Percentiles rank a stretch among this genome's conserved stretches.
Conservation (phyloP, 2,329 filamentous ascomycete genomes). For the Meredithiella fracta region DNA sequence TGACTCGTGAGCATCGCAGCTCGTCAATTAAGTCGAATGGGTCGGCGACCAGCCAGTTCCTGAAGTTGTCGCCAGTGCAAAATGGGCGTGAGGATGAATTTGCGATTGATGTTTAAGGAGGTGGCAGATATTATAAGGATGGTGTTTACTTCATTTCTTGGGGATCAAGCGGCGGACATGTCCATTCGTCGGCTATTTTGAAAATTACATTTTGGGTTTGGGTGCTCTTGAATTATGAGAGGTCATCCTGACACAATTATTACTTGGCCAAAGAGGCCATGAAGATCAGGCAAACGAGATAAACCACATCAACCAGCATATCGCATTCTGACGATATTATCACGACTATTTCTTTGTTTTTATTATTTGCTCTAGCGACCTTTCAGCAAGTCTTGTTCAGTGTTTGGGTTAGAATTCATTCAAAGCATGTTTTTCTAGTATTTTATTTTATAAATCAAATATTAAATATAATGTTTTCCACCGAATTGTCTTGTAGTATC, state of each 20-base stretch:
- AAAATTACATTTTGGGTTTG: neutral
- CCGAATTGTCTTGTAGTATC: no score
- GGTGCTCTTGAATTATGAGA: neutral
- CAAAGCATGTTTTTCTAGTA: neutral
- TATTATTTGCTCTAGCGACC: neutral
- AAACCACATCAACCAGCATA: neutral
- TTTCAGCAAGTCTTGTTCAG: neutral
- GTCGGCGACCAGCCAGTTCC: conserved; percentile 15
- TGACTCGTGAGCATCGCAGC: conserved; percentile 29
- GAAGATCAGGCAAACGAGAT: neutral
- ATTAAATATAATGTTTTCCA: no score
- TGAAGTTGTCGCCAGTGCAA: conserved; percentile 49
- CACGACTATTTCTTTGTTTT: neutral
- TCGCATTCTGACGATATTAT: neutral
- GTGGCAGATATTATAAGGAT: no score
- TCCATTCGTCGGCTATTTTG: conserved; percentile 6
- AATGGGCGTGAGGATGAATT: conserved; percentile 43
- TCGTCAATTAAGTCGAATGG: conserved; percentile 36
- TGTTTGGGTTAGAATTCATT: neutral
- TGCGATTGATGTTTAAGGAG: conserved; percentile 19
- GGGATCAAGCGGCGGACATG: conserved; percentile 8
- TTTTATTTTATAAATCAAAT: no score
- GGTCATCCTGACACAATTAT: neutral
- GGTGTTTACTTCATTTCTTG: conserved; percentile 4
- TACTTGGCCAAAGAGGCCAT: neutral